Evolutionary conservation across 176 grass and related monocot genomes (phyloP).

Genomic region (Oryza meyeriana): DNA sequence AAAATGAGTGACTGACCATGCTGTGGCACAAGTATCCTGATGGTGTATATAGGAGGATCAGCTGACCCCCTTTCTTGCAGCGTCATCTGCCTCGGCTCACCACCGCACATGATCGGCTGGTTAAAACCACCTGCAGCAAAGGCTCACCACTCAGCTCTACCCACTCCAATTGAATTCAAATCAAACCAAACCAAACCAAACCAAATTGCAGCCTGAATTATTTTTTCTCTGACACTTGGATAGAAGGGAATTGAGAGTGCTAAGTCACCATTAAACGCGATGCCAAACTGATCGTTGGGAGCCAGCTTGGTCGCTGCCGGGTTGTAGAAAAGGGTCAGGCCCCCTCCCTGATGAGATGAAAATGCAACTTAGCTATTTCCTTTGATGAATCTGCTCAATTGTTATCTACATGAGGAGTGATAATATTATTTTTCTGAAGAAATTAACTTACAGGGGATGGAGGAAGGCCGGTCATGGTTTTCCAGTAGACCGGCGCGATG

Average conservation of each 20-base stretch:
- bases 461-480: conserved; percentile 71
- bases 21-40: conserved; percentile 72
- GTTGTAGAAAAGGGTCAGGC: conserved; percentile 88
- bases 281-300: conserved; percentile 60
- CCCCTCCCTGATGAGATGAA: conserved; percentile 55
- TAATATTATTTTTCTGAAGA: background rate
- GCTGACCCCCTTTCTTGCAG: conserved; percentile 67
- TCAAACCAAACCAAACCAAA: background rate
- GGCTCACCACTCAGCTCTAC: background rate
- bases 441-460: conserved; percentile 55
- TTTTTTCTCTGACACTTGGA: background rate
- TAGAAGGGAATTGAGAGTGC: background rate
- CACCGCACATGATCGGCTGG: conserved; percentile 96
- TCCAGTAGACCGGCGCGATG: conserved; percentile 80
- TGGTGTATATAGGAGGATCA: conserved; percentile 76
- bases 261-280: conserved; percentile 80
- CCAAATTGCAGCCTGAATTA: background rate
- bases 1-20: conserved; percentile 44
- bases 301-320: conserved; percentile 51
- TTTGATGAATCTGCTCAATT: background rate
- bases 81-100: conserved; percentile 88
- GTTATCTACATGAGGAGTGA: background rate
- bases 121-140: conserved; percentile 76
- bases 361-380: background rate
- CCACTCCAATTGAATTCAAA: background rate